Percentiles rank a stretch among this genome's conserved stretches.
phyloP scores from a whole-genome alignment of 1,139 yeast genomes.

The Geotrichum reessii region DNA sequence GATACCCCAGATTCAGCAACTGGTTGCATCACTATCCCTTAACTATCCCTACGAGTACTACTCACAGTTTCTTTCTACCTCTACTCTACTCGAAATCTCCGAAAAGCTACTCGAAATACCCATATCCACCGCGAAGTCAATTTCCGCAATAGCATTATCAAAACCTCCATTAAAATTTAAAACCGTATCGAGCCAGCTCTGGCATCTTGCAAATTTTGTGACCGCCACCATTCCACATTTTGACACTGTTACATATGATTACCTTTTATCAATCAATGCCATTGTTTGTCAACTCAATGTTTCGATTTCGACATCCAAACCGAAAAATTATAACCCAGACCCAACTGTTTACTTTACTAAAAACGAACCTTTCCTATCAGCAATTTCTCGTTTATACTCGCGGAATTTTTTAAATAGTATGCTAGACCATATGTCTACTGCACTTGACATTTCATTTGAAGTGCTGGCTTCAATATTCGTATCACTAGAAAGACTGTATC shows the following conservation, averaged over 20 bases:
- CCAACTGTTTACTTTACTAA: not conserved
- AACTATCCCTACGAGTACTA: conserved; percentile 8
- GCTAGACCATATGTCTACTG: conserved; percentile 2
- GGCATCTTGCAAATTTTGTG: conserved; percentile 13
- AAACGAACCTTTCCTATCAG: not conserved
- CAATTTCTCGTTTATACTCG: conserved; percentile 3
- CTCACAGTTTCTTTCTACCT: conserved; percentile 4
- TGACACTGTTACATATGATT: not conserved
- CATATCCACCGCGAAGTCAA: not conserved
- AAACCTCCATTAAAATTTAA: not conserved
- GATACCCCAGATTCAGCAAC: not conserved
- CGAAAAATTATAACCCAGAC: not conserved
- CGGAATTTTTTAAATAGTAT: conserved; percentile 7
- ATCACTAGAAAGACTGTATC: conserved; percentile 25
- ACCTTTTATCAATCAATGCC: not conserved
- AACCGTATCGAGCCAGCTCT: not conserved
- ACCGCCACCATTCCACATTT: not conserved
- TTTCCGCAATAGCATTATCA: not conserved
- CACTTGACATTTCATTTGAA: conserved; percentile 8
- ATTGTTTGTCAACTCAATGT: conserved; percentile 2
- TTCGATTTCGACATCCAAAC: not conserved
- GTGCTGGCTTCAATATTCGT: conserved; percentile 24
- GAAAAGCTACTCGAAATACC: conserved; percentile 1
- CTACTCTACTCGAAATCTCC: conserved; percentile 4
- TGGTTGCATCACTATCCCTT: not conserved